phyloP scores from a whole-genome alignment of 164 flowering plant genomes.

The Pachysandra terminalis region DNA sequence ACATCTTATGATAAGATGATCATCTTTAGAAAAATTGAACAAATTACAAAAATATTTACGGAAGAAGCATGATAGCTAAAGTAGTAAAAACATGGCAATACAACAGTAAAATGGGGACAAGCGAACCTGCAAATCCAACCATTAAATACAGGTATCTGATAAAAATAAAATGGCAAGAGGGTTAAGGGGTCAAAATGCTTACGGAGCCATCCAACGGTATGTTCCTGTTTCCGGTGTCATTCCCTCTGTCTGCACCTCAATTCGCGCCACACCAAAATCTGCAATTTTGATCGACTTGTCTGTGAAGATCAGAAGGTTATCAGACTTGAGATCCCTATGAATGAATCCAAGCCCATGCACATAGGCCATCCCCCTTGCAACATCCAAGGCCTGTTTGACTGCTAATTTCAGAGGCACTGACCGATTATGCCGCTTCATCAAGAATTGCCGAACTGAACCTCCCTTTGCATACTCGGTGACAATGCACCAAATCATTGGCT shows the following conservation, averaged over 20 bases:
- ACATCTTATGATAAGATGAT: not conserved
- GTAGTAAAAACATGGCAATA: not conserved
- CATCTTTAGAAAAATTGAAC: too few species aligned
- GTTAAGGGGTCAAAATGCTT: conserved; percentile 25
- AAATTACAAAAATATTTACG: too few species aligned
- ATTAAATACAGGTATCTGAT: not conserved
- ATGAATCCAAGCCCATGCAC: conserved; percentile 65
- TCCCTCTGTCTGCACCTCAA: conserved; percentile 74
- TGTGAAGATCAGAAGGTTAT: conserved; percentile 50
- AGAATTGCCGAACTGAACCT: conserved; percentile 65
- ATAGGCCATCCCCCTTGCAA: conserved; percentile 75
- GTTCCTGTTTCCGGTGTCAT: conserved; percentile 86
- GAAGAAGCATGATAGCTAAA: not conserved
- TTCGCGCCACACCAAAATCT: conserved; percentile 77
- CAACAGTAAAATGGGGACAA: too few species aligned
- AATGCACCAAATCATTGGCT: conserved; percentile 77
- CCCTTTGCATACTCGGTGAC: conserved; percentile 79
- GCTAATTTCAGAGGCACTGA: conserved; percentile 60
- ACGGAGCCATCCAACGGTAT: conserved; percentile 90
- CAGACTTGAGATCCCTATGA: conserved; percentile 67
- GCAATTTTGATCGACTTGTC: conserved; percentile 70
- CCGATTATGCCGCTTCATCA: conserved; percentile 48
- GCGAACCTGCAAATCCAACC: not conserved
- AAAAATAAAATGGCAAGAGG: not conserved
- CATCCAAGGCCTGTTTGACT: conserved; percentile 73